Percentiles rank a stretch among this genome's conserved stretches.
These are phyloP conservation scores for Fusarium euwallaceae DNA, from an alignment of 2,329 filamentous ascomycete species.

Conservation along the genomic window DNA sequence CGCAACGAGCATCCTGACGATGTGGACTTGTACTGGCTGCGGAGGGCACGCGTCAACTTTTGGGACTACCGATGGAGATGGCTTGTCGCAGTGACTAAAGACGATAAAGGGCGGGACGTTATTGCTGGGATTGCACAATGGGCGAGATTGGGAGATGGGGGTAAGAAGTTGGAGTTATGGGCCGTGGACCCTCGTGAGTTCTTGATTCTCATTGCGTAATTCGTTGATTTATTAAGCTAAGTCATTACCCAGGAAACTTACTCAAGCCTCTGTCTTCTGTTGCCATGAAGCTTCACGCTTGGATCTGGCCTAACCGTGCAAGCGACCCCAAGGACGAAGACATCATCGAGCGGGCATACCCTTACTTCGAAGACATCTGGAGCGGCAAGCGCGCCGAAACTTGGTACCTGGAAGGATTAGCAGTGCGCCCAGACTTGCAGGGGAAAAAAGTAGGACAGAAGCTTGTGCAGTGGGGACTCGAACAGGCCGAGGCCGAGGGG, in stretches of 20 bases:
- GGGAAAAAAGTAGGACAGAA: slow-evolving; percentile 52
- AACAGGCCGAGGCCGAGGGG: slow-evolving; percentile 51
- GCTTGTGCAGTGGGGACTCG: slow-evolving; percentile 58
- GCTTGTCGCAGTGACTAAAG: slow-evolving; percentile 45
- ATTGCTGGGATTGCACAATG: slow-evolving; percentile 37
- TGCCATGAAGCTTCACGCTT: slow-evolving; percentile 26
- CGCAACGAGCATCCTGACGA: slow-evolving; percentile 50
- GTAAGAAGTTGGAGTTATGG: slow-evolving; percentile 20
- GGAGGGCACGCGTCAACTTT: slow-evolving; percentile 44
- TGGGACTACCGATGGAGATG: slow-evolving; percentile 47
- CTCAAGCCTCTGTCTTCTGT: slow-evolving; percentile 32
- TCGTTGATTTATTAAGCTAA: neutral
- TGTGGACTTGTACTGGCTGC: slow-evolving; percentile 49
- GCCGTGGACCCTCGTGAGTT: slow-evolving; percentile 35
- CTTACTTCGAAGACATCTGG: slow-evolving; percentile 33
- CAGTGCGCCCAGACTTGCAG: slow-evolving; percentile 56
- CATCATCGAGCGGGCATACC: slow-evolving; percentile 32
- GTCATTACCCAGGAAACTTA: slow-evolving; percentile 19
- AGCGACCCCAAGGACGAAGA: slow-evolving; percentile 28
- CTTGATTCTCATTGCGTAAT: fast-evolving
- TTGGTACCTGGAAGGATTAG: slow-evolving; percentile 55
- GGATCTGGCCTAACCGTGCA: slow-evolving; percentile 24
- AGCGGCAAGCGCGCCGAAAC: slow-evolving; percentile 37
- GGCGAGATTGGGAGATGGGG: slow-evolving; percentile 36
- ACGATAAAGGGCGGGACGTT: slow-evolving; percentile 24